Base-by-base conservation (phyloP, 2,329 filamentous ascomycete genomes). In the Elsinoe ampelina region DNA sequence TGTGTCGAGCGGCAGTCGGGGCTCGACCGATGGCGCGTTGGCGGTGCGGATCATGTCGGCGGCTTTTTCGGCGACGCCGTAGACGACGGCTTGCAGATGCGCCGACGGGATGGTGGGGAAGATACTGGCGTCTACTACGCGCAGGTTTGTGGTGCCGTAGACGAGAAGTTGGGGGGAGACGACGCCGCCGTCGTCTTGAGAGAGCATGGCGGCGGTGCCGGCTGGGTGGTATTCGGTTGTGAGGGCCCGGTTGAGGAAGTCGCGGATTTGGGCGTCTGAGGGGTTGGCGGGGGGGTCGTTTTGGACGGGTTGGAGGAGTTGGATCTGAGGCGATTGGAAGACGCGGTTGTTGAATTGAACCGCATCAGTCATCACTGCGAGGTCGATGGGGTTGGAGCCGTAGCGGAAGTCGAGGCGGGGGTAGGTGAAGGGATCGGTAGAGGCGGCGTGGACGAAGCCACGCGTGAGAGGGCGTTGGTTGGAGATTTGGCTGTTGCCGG, bases 201-300 rank as follows among this genome's bases (percentile, higher is more conserved):
- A 72, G 43, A 73, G 65, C 75, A 78, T 78, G 12, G 73, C 71
- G 34, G 72, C 71, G 19, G 73, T 79, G 26, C 78, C 75, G 1
- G 71, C 64, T 0, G 75, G 71, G 63, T 81, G 78, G 61, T 75
- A 80, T 52, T 74, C 74, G 0, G 73, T 75, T 11, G 66, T 67
- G 30, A 72, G 63, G 13, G 60, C 59, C 8, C 58, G 59, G n/a
- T 63, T 62, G 36, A 71, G 61, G 59, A 65, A 63, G 41, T 63
- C 58, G 42, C 64, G 50, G 7, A 68, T 57, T 19, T 65, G 58
- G 2, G 61, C 64, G 26, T 66, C 64, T 17, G 63, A 63, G 12
- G 67, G 64, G 19, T 65, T 62, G 10, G 62, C 38, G 0, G 65
- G 59, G 3, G 69, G 69, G 45, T 58, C 62, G 15, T 60, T 39